Percentiles rank a stretch among this genome's conserved stretches.
These are phyloP conservation scores for Ocimum tenuiflorum DNA, from an alignment of 257 asterid genomes.

Conservation along the genomic window DNA sequence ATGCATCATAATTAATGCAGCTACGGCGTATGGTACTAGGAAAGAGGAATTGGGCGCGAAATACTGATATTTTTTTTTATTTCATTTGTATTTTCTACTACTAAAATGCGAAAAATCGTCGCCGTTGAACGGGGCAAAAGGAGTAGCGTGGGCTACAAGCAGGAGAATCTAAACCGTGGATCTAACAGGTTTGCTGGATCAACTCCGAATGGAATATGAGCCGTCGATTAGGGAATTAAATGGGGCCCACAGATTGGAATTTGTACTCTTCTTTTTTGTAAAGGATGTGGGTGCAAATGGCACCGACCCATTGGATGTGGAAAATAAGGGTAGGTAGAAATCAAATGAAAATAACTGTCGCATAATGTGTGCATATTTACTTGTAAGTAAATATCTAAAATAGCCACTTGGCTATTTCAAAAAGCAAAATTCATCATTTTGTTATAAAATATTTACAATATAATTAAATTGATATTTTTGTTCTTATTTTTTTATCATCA, in stretches of 20 bases:
- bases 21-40: constrained; percentile 21
- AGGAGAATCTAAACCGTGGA: constrained; percentile 27
- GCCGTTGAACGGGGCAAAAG: constrained; percentile 32
- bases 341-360: too few relatives aligned
- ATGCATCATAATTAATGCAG: neutral
- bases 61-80: constrained; percentile 23
- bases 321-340: too few relatives aligned
- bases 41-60: constrained; percentile 29
- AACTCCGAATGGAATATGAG: neutral
- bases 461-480: too few relatives aligned
- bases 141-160: constrained; percentile 42
- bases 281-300: constrained; percentile 11
- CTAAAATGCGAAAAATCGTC: constrained; percentile 30
- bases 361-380: too few relatives aligned
- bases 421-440: too few relatives aligned
- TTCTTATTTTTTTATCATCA: too few relatives aligned
- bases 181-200: neutral
- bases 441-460: too few relatives aligned
- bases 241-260: constrained; percentile 16
- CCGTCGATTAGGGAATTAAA: constrained; percentile 9
- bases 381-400: too few relatives aligned
- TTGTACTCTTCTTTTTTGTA: neutral
- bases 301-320: constrained; percentile 15
- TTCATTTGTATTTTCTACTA: neutral
- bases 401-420: too few relatives aligned